Percentiles rank a stretch among this genome's conserved stretches.
Evolutionary conservation across 2,329 filamentous ascomycete species (phyloP).

Genomic region (Ceratocystis papillata): DNA sequence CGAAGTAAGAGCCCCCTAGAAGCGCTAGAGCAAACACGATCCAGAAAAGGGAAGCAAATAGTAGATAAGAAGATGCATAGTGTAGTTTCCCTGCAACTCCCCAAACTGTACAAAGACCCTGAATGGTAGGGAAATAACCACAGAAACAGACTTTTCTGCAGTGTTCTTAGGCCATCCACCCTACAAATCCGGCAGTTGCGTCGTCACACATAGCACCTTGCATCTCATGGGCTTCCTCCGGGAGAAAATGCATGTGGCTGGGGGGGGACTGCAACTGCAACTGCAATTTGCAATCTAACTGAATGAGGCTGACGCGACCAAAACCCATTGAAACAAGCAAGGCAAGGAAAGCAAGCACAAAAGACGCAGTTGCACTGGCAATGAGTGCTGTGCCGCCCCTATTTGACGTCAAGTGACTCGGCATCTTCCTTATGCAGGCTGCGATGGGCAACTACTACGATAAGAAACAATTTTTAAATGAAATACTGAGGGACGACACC

Average conservation of each 20-base stretch:
- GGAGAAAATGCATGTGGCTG: neutral
- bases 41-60: neutral
- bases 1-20: neutral
- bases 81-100: constrained; percentile 7
- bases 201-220: constrained; percentile 2
- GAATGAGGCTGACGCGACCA: constrained; percentile 2
- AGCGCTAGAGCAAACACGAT: neutral
- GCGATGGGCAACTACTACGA: too few relatives aligned
- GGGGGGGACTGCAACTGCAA: neutral
- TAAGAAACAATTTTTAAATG: too few relatives aligned
- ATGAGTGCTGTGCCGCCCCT: too few relatives aligned
- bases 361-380: too few relatives aligned
- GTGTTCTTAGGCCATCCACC: neutral
- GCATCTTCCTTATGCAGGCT: too few relatives aligned
- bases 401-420: too few relatives aligned
- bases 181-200: constrained; percentile 8
- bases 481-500: too few relatives aligned
- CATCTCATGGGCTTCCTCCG: neutral
- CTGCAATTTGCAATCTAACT: constrained; percentile 10
- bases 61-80: neutral
- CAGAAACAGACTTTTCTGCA: neutral
- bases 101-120: constrained; percentile 1
- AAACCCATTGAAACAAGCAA: neutral
- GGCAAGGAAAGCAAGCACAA: too few relatives aligned
- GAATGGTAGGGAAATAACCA: neutral